These are phyloP conservation scores for Blakeslea trispora DNA, from an alignment of 371 early-diverging fungal species.

Conservation along the genomic window DNA sequence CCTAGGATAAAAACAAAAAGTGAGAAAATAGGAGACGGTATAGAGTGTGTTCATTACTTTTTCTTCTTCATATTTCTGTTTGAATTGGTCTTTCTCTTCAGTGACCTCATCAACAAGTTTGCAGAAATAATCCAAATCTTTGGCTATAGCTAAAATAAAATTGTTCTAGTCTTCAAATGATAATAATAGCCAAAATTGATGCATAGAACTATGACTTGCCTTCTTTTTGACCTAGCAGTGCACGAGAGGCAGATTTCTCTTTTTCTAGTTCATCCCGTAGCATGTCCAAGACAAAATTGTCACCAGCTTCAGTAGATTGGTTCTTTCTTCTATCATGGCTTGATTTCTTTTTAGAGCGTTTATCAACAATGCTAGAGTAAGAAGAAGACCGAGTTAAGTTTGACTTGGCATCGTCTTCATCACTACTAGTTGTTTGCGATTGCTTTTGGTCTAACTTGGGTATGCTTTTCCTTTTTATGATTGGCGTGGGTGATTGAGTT, in stretches of 20 bases:
- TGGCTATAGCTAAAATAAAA: constrained; percentile 37
- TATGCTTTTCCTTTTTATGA: constrained; percentile 17
- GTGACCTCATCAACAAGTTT: constrained; percentile 51
- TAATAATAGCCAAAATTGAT: not conserved
- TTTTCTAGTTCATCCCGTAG: constrained; percentile 36
- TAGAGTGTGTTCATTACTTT: constrained; percentile 19
- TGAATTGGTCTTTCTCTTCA: constrained; percentile 45
- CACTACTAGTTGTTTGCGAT: constrained; percentile 1
- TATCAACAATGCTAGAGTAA: constrained; percentile 10
- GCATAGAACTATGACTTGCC: constrained; percentile 20
- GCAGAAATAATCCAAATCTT: constrained; percentile 52
- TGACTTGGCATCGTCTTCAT: constrained; percentile 13
- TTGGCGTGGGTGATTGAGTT: constrained; percentile 5
- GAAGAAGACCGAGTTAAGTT: constrained; percentile 13
- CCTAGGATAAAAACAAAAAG: not conserved
- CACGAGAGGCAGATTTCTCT: constrained; percentile 34
- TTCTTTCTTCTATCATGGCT: constrained; percentile 7
- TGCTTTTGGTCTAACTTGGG: constrained; percentile 2
- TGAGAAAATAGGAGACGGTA: not conserved
- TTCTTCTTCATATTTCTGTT: constrained; percentile 38
- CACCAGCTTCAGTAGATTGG: constrained; percentile 5
- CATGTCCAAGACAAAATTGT: constrained; percentile 5
- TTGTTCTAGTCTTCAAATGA: not conserved
- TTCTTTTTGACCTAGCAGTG: constrained; percentile 50
- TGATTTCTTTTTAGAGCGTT: constrained; percentile 2